These are phyloP conservation scores for Adansonia gregorii DNA, from an alignment of 441 rosid species.

Conservation along the genomic window DNA sequence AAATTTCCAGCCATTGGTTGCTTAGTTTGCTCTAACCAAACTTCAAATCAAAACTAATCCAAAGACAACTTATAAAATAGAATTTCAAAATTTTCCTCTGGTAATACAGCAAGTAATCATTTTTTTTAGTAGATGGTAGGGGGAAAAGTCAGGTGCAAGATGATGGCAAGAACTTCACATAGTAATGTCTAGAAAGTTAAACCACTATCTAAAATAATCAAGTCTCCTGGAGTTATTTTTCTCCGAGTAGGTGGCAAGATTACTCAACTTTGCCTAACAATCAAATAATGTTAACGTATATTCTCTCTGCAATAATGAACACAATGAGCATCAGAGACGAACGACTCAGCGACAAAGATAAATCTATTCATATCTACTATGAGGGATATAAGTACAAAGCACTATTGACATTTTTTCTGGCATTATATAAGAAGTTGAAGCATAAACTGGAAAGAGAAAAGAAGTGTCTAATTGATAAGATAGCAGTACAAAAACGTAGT, in stretches of 20 bases:
- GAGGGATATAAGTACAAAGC: neutral
- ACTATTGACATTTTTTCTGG: neutral
- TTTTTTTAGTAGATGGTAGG: neutral
- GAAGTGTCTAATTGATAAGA: constrained; percentile 4
- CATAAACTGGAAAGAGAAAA: neutral
- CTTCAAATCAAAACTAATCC: neutral
- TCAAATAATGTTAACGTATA: neutral
- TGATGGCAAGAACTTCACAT: neutral
- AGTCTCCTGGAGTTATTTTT: neutral
- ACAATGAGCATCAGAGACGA: constrained; percentile 10
- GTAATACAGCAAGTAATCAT: neutral
- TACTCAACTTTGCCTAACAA: neutral
- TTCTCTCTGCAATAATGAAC: neutral
- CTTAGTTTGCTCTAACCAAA: constrained; percentile 11
- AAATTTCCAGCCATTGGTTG: neutral
- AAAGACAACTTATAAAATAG: neutral
- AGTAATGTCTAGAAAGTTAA: neutral
- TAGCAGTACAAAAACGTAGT: neutral
- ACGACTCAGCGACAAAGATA: neutral
- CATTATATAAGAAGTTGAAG: too few relatives aligned
- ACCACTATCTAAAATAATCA: constrained; percentile 5
- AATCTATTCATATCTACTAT: neutral
- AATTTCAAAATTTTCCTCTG: neutral
- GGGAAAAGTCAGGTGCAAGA: neutral
- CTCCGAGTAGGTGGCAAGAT: neutral